phyloP scores from a whole-genome alignment of 352 stramenopile genomes.

The Phytophthora tentaculata region DNA sequence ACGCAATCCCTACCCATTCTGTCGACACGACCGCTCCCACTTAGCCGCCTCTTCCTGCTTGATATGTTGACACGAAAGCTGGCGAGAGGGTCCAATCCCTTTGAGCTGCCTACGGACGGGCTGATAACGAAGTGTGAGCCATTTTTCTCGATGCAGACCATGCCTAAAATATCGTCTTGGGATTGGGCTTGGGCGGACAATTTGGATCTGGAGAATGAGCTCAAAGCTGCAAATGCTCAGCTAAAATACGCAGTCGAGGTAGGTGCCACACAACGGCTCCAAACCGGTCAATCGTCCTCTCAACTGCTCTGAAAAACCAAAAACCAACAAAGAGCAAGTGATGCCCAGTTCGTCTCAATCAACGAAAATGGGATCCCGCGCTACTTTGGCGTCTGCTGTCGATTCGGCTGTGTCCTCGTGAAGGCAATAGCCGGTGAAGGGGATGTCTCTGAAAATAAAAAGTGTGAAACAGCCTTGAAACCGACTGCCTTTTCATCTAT shows the following conservation, averaged over 20 bases:
- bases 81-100: slow-evolving; percentile 11
- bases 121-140: slow-evolving; percentile 36
- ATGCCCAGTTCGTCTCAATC: slow-evolving; percentile 28
- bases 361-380: slow-evolving; percentile 36
- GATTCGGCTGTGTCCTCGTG: slow-evolving; percentile 8
- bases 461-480: slow-evolving; percentile 37
- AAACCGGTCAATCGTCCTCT: slow-evolving; percentile 31
- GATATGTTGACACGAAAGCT: slow-evolving; percentile 21
- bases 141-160: slow-evolving; percentile 38
- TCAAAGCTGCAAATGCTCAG: slow-evolving; percentile 19
- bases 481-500: slow-evolving; percentile 22
- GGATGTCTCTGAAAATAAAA: slow-evolving; percentile 22
- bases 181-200: slow-evolving; percentile 40
- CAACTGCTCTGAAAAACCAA: slow-evolving; percentile 26
- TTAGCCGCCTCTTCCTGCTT: slow-evolving; percentile 34
- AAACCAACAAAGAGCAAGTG: slow-evolving; percentile 42
- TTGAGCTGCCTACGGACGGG: slow-evolving; percentile 21
- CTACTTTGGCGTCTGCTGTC: slow-evolving; percentile 10
- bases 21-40: slow-evolving; percentile 6
- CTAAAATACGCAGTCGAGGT: slow-evolving; percentile 6
- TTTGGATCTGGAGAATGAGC: slow-evolving; percentile 34
- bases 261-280: slow-evolving; percentile 29
- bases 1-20: slow-evolving; percentile 28
- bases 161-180: slow-evolving; percentile 44
- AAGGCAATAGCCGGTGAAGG: slow-evolving; percentile 9